Evolutionary conservation across 306 rosid genomes (phyloP).

Genomic region (Adenanthera pavonina): DNA sequence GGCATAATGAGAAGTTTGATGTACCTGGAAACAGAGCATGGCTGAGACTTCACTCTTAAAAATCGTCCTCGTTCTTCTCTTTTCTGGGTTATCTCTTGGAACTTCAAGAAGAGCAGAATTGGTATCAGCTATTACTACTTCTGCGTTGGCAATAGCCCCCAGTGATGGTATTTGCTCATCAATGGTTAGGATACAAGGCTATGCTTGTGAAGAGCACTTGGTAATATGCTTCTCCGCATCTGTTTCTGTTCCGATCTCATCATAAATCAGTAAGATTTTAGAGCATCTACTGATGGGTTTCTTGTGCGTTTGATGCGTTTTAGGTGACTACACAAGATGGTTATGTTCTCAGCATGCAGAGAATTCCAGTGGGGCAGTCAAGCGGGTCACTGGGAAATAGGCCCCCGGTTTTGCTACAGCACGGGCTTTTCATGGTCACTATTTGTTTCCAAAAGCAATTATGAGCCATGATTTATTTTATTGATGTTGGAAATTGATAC

Average conservation of each 20-base stretch:
- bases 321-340: constrained; percentile 80
- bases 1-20: constrained; percentile 38
- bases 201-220: constrained; percentile 74
- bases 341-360: constrained; percentile 70
- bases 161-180: constrained; percentile 59
- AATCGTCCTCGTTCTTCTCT: constrained; percentile 3
- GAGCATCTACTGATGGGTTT: neutral
- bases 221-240: constrained; percentile 41
- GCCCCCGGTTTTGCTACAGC: constrained; percentile 73
- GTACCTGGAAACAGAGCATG: constrained; percentile 43
- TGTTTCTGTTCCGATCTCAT: constrained; percentile 26
- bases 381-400: constrained; percentile 40
- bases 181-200: constrained; percentile 62
- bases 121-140: neutral
- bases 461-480: constrained; percentile 3
- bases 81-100: constrained; percentile 18
- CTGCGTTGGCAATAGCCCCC: constrained; percentile 41
- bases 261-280: constrained; percentile 23
- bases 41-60: constrained; percentile 34
- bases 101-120: neutral
- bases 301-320: constrained; percentile 33
- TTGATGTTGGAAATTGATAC: constrained; percentile 38
- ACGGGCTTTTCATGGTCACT: constrained; percentile 75
- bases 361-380: constrained; percentile 58
- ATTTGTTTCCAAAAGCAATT: constrained; percentile 23